phyloP scores from a whole-genome alignment of 2,329 filamentous ascomycete genomes.

The Penicillium sp. region DNA sequence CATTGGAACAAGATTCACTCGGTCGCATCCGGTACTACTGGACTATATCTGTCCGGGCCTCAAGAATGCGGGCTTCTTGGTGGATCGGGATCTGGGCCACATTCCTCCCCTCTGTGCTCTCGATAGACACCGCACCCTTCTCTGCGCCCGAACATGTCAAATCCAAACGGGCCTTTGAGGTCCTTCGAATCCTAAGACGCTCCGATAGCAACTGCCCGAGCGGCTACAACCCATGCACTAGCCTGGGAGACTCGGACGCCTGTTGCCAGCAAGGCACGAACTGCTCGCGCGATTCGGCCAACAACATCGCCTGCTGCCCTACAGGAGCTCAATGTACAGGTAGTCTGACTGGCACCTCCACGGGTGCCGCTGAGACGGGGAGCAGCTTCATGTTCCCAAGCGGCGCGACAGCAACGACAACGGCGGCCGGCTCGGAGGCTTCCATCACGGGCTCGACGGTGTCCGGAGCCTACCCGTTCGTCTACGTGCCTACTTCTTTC shows the following conservation, averaged over 20 bases:
- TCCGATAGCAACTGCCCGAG: constrained; percentile 47
- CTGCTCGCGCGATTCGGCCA: constrained; percentile 56
- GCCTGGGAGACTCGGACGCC: constrained; percentile 52
- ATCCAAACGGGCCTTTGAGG: constrained; percentile 28
- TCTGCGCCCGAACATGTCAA: constrained; percentile 24
- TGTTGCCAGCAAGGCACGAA: constrained; percentile 56
- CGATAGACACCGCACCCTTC: constrained; percentile 33
- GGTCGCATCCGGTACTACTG: neutral
- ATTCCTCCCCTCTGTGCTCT: constrained; percentile 32
- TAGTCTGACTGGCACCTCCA: constrained; percentile 41
- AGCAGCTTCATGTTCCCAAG: constrained; percentile 38
- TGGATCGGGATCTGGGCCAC: constrained; percentile 33
- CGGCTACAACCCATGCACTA: constrained; percentile 53
- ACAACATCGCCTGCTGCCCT: constrained; percentile 63
- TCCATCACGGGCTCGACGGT: constrained; percentile 43
- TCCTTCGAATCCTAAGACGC: constrained; percentile 34
- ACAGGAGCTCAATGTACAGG: constrained; percentile 58
- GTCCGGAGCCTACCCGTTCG: constrained; percentile 52
- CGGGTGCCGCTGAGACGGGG: constrained; percentile 20
- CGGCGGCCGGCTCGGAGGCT: constrained; percentile 16
- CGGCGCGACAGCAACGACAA: constrained; percentile 33
- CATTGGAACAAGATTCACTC: neutral
- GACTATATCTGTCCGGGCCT: constrained; percentile 3
- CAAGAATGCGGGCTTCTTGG: constrained; percentile 35
- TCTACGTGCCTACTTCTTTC: constrained; percentile 55